Base-by-base conservation (phyloP, 352 stramenopile species). In the Phytophthora tentaculata region DNA sequence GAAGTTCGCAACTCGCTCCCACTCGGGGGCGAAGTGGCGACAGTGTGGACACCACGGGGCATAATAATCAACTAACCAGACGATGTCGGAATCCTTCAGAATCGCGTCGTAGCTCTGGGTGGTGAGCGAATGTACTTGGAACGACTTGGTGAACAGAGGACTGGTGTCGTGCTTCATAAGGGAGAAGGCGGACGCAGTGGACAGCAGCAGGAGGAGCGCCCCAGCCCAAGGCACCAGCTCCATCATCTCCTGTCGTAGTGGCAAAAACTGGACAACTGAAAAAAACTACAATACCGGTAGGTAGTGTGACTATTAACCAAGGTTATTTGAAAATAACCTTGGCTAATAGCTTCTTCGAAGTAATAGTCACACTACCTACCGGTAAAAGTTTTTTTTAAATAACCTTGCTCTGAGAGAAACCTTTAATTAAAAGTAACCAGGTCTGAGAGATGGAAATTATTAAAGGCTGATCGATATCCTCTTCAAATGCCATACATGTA, bases 1-100 rank as follows among this genome's bases (percentile, higher is more conserved):
- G 39, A 94, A 89, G 8, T 72, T 77, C 20, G 82, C 84, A 22
- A 95, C 70, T 51, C 81, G 84, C 45, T 95, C 88, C 72, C 78
- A 86, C 48, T 88, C 76, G 5, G 88, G 86, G 47, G 88, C 88
- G 43, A 96, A 92, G 28, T 89, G 56, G 57, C 81, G 80, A 63
- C 87, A 96, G 64, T 96, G 88, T 23, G 83, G 83, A 61, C 88
- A 96, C 88, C 86, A 95, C 8, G 88, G 85, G 39, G 88, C 79
- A 70, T 96, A 96, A 62, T 93, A 96, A 63, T 96, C 86, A 26
- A 96, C 76, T 43, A 94, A 51, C 86, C 86, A 95, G 23, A 92
- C 81, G 2, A 74, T 76, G 64, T 83, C 53, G 6, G 79, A 81
- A 45, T 70, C 69, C 56, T 85, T 81, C 65, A 81, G 58, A 67